Base-by-base conservation (phyloP, 2,329 filamentous ascomycete species). In the Furcasterigmium furcatum region DNA sequence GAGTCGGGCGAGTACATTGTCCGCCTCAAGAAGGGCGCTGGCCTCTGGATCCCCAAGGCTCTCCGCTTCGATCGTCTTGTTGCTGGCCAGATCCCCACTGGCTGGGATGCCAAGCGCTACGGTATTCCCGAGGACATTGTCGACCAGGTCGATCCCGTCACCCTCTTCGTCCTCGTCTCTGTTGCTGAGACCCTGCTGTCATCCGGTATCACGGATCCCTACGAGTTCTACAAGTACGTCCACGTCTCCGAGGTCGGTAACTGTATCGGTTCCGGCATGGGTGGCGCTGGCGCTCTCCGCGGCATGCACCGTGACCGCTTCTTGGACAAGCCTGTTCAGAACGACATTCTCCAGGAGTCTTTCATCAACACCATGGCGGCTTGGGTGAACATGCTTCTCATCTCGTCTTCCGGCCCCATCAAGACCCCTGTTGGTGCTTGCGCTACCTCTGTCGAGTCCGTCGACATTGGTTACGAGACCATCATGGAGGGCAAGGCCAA, bases 321-420 rank as follows among this genome's bases (percentile, higher is more conserved):
- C 82, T 79, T 97, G 52, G 94, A 99, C 73, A 94, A 91, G 74
- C 94, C 92, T 46, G 82, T 99, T 41, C 95, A 99, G 72, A 99
- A 97, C 72, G 94, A 99, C 63, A 96, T 99, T 64, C 80, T 99
- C 13, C 95, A 99, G 65, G 94, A 99, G 72, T 97, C 94, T 12
- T 99, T 99, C 78, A 97, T 99, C 80, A 99, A 99, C 79, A 99
- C 94, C 46, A 99, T 99, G 92, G 87, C 89, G 57, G 94, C 94
- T 14, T 99, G 94, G 94, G 91, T 99, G 47, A 99, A 99, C 77
- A 99, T 99, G 94, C 76, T 99, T 71, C 77, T 99, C 53, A 76
- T 99, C 53, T 99, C 94, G 5, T 97, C 94, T 5, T 97, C 94
- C 43, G 94, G 94, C 56, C 90, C 94, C 35, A 97, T 99, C 79